Base-by-base conservation (phyloP, 1,139 yeast genomes). In the Wickerhamomyces sp. region DNA sequence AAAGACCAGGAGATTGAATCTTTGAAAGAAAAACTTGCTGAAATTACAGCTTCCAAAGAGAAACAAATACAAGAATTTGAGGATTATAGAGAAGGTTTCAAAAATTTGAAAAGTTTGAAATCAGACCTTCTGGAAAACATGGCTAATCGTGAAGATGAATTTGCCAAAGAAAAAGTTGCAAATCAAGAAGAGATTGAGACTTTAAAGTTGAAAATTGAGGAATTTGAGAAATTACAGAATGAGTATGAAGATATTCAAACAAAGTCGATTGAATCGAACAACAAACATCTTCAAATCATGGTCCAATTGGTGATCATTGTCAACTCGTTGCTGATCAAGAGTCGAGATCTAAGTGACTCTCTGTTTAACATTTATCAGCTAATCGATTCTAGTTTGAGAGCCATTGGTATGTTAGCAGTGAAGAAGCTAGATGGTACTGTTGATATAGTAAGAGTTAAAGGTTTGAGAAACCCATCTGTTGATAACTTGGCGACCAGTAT, bases 361-460 rank as follows among this genome's bases (percentile, higher is more conserved):
- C 33, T 61, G 6, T 55, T 55, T 29, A 49, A 48, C 1, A 49
- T 60, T 26, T 62, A 62, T 34, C 47, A 52, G 12, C 42, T 57
- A 4, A 57, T 59, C 23, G 48, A 53, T 26, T 20, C 41, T 15
- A 46, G 47, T 25, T 41, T 89, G 35, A 95, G 86, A 51, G 71
- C 84, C 2, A 78, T 88, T 69, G 97, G 97, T 1, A 64, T 89
- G 35, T 57, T 83, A 16, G 61, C 83, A 31, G 66, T 72, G 1
- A 62, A 65, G 34, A 75, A 72, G 6, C 53, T 54, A 1, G 49
- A 46, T 6, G 62, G 59, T 2, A 62, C 52, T 17, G 62, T 60
- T 37, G 69, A 68, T 32, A 74, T 83, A 23, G 72, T 72, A 22
- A 65, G 93, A 43, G 91, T 82, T 1, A 82, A 82, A 51, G 93